These are phyloP conservation scores for Mycena leptocephala DNA, from an alignment of 768 basidiomycete species.

Conservation along the genomic window DNA sequence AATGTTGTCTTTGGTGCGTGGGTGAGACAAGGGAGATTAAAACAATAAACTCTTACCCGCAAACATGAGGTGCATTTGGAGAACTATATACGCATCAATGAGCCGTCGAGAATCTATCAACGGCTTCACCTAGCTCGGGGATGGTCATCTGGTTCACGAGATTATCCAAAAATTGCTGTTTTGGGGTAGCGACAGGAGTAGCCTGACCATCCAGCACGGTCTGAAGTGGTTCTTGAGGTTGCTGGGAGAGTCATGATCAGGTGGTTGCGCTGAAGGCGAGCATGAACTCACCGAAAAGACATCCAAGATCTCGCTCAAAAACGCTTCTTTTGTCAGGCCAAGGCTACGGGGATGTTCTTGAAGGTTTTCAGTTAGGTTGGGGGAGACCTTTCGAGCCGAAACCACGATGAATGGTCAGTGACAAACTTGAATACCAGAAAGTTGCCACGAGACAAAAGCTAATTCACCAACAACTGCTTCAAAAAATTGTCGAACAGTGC, in stretches of 20 bases:
- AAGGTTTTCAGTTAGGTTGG: not conserved
- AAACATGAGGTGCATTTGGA: conserved; percentile 38
- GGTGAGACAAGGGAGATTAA: not conserved
- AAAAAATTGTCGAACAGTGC: conserved; percentile 30
- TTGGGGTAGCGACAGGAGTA: not conserved
- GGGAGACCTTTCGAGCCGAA: not conserved
- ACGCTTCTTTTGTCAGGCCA: conserved; percentile 24
- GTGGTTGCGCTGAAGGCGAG: not conserved
- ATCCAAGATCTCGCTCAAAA: conserved; percentile 22
- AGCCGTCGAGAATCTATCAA: not conserved
- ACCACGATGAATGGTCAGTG: not conserved
- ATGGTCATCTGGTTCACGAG: conserved; percentile 35
- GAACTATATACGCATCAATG: conserved; percentile 12
- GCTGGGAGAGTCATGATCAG: conserved; percentile 22
- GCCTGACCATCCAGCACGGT: too few relatives aligned
- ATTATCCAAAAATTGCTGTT: conserved; percentile 32
- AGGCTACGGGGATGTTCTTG: conserved; percentile 13
- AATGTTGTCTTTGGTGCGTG: conserved; percentile 24
- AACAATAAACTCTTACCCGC: conserved; percentile 1
- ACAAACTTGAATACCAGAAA: not conserved
- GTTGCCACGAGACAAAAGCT: not conserved
- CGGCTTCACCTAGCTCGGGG: conserved; percentile 29
- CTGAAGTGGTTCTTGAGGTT: not conserved
- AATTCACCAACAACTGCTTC: conserved; percentile 29
- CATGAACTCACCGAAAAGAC: conserved; percentile 13